Evolutionary conservation across 169 alveolate species (phyloP).

Genomic region (Plasmodium berghei): DNA sequence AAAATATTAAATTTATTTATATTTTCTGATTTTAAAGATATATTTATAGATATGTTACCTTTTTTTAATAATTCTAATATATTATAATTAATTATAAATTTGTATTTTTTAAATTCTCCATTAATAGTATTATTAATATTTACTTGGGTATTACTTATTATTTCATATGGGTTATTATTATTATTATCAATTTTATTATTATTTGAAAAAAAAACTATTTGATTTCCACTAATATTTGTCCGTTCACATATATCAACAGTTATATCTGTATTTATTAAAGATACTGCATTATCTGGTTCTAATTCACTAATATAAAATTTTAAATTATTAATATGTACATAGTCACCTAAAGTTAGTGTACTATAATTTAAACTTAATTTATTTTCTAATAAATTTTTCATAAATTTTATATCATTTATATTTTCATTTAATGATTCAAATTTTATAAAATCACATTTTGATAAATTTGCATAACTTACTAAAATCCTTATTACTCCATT

Average conservation of each 20-base stretch:
- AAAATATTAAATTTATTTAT: conserved; percentile 7
- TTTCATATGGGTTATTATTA: conserved; percentile 11
- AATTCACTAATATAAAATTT: conserved; percentile 54
- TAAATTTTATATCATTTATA: conserved; percentile 42
- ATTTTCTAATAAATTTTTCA: conserved; percentile 67
- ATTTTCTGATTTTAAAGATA: conserved; percentile 1
- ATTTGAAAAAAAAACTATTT: not conserved
- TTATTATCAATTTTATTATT: not conserved
- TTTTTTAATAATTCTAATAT: conserved; percentile 44
- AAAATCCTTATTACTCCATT: conserved; percentile 24
- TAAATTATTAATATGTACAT: conserved; percentile 54
- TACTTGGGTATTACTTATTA: conserved; percentile 16
- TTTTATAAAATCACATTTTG: conserved; percentile 72
- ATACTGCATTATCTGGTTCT: conserved; percentile 71
- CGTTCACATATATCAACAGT: conserved; percentile 62
- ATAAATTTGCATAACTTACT: conserved; percentile 53
- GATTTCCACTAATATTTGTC: not conserved
- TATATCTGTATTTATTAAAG: conserved; percentile 58
- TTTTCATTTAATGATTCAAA: conserved; percentile 58
- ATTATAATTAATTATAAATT: conserved; percentile 23
- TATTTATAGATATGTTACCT: conserved; percentile 15
- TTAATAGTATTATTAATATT: conserved; percentile 12
- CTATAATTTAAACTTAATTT: conserved; percentile 55
- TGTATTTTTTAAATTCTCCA: conserved; percentile 36
- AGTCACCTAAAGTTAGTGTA: conserved; percentile 49